Evolutionary conservation across 768 basidiomycete genomes (phyloP).

Genomic region (Collybia nuda): DNA sequence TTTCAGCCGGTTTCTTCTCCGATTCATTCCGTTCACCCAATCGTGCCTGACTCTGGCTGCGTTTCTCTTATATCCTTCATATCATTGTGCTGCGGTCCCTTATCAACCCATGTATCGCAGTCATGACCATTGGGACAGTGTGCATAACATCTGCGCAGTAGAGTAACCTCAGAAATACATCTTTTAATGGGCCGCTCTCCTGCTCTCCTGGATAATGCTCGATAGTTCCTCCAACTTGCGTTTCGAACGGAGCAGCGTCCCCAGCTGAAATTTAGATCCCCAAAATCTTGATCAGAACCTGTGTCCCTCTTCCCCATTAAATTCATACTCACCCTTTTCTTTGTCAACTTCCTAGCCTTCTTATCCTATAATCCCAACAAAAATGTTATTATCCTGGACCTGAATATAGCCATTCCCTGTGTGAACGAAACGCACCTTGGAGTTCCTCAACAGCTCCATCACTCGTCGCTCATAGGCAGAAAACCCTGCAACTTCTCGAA

Average conservation of each 20-base stretch:
- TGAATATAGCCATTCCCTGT: too few relatives aligned
- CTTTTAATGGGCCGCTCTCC: conserved; percentile 59
- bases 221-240: conserved; percentile 97
- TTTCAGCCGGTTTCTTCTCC: too few relatives aligned
- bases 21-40: too few relatives aligned
- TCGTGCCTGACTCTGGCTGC: too few relatives aligned
- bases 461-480: conserved; percentile 97
- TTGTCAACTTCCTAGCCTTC: conserved; percentile 98
- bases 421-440: conserved; percentile 62
- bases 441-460: conserved; percentile 97
- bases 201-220: conserved; percentile 89
- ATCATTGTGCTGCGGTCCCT: too few relatives aligned
- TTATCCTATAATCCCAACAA: conserved; percentile 67
- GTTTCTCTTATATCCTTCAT: too few relatives aligned
- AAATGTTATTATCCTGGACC: not conserved
- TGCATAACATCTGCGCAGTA: conserved; percentile 7
- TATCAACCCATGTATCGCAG: too few relatives aligned
- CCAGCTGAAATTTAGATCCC: conserved; percentile 57
- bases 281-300: conserved; percentile 2
- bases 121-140: not conserved
- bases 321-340: conserved; percentile 84
- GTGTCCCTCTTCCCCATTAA: not conserved
- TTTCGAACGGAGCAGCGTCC: conserved; percentile 97
- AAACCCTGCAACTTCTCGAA: conserved; percentile 97
- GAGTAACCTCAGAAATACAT: conserved; percentile 2